These are phyloP conservation scores for Rhododendron kiyosumense DNA, from an alignment of 148 eudicot genomes.

Conservation along the genomic window DNA sequence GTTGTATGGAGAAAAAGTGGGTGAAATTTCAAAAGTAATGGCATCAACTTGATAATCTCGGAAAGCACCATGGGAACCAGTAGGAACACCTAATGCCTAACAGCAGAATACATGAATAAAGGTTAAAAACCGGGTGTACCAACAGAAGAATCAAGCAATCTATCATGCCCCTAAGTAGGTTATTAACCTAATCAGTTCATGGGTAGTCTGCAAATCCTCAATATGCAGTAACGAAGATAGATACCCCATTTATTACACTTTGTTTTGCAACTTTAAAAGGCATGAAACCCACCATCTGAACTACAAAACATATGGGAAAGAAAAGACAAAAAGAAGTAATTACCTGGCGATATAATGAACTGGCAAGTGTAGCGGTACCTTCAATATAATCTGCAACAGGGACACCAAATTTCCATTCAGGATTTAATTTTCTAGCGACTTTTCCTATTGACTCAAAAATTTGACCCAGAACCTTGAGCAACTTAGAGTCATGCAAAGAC, in stretches of 20 bases:
- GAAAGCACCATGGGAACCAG: slow-evolving; percentile 95
- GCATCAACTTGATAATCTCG: slow-evolving; percentile 99
- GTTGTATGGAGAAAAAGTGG: slow-evolving; percentile 38
- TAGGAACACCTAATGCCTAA: slow-evolving; percentile 94
- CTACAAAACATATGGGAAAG: not conserved
- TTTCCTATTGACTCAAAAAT: slow-evolving; percentile 55
- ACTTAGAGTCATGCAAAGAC: slow-evolving; percentile 61
- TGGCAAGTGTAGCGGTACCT: slow-evolving; percentile 90
- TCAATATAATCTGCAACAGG: slow-evolving; percentile 77
- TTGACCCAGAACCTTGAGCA: slow-evolving; percentile 52
- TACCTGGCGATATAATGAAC: slow-evolving; percentile 91
- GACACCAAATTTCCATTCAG: slow-evolving; percentile 77
- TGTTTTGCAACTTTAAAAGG: not conserved
- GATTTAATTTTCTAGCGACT: slow-evolving; percentile 63
- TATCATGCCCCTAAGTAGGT: too few species aligned
- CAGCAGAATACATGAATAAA: not conserved
- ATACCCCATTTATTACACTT: not conserved
- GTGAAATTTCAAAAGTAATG: slow-evolving; percentile 71
- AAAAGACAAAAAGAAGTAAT: not conserved
- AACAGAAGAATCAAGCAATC: too few species aligned
- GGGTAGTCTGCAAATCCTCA: not conserved
- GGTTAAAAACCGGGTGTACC: not conserved
- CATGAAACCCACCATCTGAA: not conserved
- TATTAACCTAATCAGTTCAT: too few species aligned
- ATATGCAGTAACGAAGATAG: not conserved